A percentile compares a stretch with the other conserved stretches of the same genome.
These are phyloP conservation scores for Royoungia palumana DNA, from an alignment of 768 basidiomycete species.

Conservation along the genomic window DNA sequence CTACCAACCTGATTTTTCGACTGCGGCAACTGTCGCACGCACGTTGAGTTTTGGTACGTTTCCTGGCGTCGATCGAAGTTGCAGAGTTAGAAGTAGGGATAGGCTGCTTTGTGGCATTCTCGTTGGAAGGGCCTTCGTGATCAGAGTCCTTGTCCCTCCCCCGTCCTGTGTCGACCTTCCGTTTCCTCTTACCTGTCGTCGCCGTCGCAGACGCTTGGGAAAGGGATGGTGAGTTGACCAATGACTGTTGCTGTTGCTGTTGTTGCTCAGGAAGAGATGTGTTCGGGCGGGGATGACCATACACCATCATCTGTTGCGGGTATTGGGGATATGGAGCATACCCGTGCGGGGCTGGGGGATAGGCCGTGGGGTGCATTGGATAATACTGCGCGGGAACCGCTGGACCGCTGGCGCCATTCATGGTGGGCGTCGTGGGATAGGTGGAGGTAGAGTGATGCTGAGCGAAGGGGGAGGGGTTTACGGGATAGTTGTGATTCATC, in stretches of 20 bases:
- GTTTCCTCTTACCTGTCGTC: slow-evolving; percentile 57
- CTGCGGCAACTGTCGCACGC: slow-evolving; percentile 90
- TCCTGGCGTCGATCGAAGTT: slow-evolving; percentile 60
- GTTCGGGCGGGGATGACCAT: slow-evolving; percentile 42
- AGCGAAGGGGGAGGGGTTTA: slow-evolving; percentile 52
- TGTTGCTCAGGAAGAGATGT: slow-evolving; percentile 33
- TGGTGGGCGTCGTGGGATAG: slow-evolving; percentile 28
- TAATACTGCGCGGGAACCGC: slow-evolving; percentile 50
- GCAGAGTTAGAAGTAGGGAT: slow-evolving; percentile 27
- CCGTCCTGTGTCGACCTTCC: slow-evolving; percentile 42
- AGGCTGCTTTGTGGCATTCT: slow-evolving; percentile 35
- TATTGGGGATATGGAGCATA: slow-evolving; percentile 59
- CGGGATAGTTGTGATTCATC: slow-evolving; percentile 71
- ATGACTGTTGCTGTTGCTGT: slow-evolving; percentile 24
- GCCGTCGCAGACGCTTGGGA: slow-evolving; percentile 32
- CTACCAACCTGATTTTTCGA: slow-evolving; percentile 75
- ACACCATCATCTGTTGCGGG: slow-evolving; percentile 65
- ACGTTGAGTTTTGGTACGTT: slow-evolving; percentile 88
- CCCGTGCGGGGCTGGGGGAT: slow-evolving; percentile 39
- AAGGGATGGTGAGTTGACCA: slow-evolving; percentile 34
- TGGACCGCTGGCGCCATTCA: slow-evolving; percentile 40
- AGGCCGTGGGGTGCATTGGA: slow-evolving; percentile 53
- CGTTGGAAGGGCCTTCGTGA: slow-evolving; percentile 56
- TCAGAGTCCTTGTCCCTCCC: slow-evolving; percentile 55
- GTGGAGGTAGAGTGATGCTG: slow-evolving; percentile 41